A percentile compares a stretch with the other conserved stretches of the same genome.
Evolutionary conservation across 768 basidiomycete genomes (phyloP).

Genomic region (Pilatotrama ljubarskyi): DNA sequence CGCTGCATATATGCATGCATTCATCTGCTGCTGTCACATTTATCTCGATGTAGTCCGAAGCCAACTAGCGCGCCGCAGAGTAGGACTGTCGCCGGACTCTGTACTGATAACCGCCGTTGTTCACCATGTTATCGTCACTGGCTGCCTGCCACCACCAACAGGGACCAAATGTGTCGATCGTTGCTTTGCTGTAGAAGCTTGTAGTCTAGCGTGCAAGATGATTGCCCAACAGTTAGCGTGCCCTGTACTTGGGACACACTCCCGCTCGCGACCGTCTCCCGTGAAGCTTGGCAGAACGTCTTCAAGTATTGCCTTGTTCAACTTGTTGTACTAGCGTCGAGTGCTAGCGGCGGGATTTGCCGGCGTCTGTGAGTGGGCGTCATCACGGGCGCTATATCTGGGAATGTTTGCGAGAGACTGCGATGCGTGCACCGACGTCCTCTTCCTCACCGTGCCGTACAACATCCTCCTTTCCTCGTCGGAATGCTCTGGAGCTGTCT

Average conservation of each 20-base stretch:
- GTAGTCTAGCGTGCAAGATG: background rate
- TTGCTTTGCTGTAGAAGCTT: background rate
- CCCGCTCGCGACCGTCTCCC: too few species aligned
- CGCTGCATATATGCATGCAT: too few species aligned
- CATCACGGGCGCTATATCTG: slow-evolving; percentile 7
- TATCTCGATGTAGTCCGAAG: too few species aligned
- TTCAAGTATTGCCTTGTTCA: too few species aligned
- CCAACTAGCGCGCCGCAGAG: too few species aligned
- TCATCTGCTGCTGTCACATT: too few species aligned
- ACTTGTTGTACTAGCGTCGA: too few species aligned
- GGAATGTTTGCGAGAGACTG: slow-evolving; percentile 13
- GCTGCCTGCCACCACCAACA: background rate
- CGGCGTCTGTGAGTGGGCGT: slow-evolving; percentile 5
- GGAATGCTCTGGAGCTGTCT: background rate
- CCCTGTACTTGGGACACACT: too few species aligned
- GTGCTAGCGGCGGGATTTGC: slow-evolving; percentile 13
- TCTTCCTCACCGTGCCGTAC: background rate
- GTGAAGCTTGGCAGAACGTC: too few species aligned
- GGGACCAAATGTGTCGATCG: background rate
- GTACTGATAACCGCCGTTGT: background rate
- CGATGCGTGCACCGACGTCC: background rate
- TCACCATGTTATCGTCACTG: background rate
- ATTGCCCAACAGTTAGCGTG: too few species aligned
- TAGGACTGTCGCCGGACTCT: background rate
- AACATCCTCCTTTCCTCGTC: background rate